Conservation (phyloP, 225 moss, liverwort and hornwort species). For the Takakia lepidozioides region DNA sequence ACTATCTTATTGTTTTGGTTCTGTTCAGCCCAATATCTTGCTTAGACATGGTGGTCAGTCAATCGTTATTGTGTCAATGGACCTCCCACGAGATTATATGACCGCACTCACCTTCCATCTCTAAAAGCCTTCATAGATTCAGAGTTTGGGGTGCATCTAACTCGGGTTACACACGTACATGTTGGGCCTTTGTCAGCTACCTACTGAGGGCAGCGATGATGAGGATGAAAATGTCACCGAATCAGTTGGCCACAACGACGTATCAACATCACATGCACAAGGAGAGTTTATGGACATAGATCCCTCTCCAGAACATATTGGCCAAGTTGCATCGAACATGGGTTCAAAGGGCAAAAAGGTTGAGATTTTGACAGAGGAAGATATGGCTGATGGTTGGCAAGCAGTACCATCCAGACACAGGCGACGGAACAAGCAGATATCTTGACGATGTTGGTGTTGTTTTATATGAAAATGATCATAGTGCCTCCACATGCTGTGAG, state of each 20-base stretch:
- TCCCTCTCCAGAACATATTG: constrained; percentile 11
- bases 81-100: neutral
- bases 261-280: constrained; percentile 26
- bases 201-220: constrained; percentile 36
- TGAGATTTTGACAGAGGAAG: constrained; percentile 35
- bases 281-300: constrained; percentile 35
- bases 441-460: neutral
- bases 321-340: constrained; percentile 13
- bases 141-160: no score
- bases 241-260: constrained; percentile 22
- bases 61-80: neutral
- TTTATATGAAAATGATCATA: no score
- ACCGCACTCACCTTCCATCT: neutral
- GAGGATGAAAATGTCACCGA: constrained; percentile 33
- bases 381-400: constrained; percentile 57
- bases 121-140: neutral
- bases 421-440: constrained; percentile 29
- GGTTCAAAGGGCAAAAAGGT: constrained; percentile 10
- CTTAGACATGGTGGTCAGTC: neutral
- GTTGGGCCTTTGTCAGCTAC: no score
- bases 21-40: neutral
- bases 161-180: no score
- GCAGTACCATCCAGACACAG: constrained; percentile 41
- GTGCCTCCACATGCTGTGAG: no score
- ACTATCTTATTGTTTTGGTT: neutral